A percentile compares a stretch with the other conserved stretches of the same genome.
Conservation (phyloP, 2,329 filamentous ascomycete genomes). For the Pestalotiopsis fici region DNA sequence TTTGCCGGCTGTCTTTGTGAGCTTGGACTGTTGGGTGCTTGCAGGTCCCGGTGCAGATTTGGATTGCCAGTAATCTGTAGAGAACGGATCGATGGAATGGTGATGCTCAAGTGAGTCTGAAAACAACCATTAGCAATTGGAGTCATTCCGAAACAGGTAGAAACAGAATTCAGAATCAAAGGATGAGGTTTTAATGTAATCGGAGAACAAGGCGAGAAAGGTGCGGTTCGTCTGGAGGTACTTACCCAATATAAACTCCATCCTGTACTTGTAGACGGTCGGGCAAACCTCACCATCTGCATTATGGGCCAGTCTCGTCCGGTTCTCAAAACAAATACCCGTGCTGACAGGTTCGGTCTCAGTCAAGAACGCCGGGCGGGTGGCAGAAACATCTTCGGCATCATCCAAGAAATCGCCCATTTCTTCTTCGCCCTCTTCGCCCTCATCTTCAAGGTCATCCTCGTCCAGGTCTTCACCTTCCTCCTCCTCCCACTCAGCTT, state of each 20-base stretch:
- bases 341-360: conserved; percentile 74
- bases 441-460: conserved; percentile 69
- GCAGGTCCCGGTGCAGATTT: not conserved
- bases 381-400: conserved; percentile 62
- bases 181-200: too few species aligned
- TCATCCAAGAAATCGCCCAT: conserved; percentile 91
- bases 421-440: conserved; percentile 72
- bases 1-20: conserved; percentile 9
- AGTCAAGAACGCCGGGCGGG: conserved; percentile 48
- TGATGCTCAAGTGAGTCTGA: conserved; percentile 50
- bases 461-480: conserved; percentile 58
- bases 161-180: too few species aligned
- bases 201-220: too few species aligned
- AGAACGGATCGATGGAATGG: conserved; percentile 78
- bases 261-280: conserved; percentile 62
- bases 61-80: conserved; percentile 74
- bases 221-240: conserved; percentile 10
- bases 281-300: conserved; percentile 20
- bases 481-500: conserved; percentile 82
- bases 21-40: not conserved
- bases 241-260: conserved; percentile 75
- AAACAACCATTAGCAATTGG: not conserved
- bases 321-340: conserved; percentile 82
- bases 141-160: not conserved
- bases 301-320: conserved; percentile 44